Evolutionary conservation across 805 yeast genomes (phyloP), one percentile per base, ranked within the genome.

Genomic region (Zygosaccharomyces lentus): DNA sequence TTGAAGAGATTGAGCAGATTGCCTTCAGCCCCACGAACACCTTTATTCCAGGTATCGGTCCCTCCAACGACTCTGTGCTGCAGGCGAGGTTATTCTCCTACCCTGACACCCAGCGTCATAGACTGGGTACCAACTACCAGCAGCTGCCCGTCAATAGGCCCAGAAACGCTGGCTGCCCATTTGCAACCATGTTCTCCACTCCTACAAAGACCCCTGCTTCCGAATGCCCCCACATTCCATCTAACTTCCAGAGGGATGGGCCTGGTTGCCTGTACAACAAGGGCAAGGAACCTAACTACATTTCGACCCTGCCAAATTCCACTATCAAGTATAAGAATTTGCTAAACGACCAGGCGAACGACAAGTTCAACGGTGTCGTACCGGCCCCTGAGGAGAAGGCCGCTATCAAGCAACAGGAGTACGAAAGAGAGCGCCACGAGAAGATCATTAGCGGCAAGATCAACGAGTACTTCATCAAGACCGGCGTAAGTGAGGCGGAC

Each of bases 81-180:
- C 89, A 84, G 70, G 76, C 85, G 25, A 80, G 90, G 67, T 71
- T 84, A 57, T 84, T 81, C 68, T 81, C 89, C 19, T 83, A 84
- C 70, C 75, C 82, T 46, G 90, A 84, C 68, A 82, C 90, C 37
- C 87, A 82, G 68, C 79, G 87, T 62, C 80, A 83, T 72, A 77
- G 91, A 67, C 74, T 84, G 58, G 90, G 90, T 48, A 66, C 75
- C 37, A 84, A 82, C 69, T 82, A 76, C 68, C 71, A 75, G 46
- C 87, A 82, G 59, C 66, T 82, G 51, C 87, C 87, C 6, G 82
- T 80, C 54, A 82, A 82, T 69, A 66, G 67, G 43, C 73, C 76
- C 34, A 55, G 66, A 40, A 59, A 58, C 31, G 34, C 58, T 41
- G 59, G 66, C 23, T 79, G 85, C 65, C 88, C 88, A 16, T 59